Base-by-base conservation (phyloP, 1,284 basidiomycete species). In the Earliella scabrosa region DNA sequence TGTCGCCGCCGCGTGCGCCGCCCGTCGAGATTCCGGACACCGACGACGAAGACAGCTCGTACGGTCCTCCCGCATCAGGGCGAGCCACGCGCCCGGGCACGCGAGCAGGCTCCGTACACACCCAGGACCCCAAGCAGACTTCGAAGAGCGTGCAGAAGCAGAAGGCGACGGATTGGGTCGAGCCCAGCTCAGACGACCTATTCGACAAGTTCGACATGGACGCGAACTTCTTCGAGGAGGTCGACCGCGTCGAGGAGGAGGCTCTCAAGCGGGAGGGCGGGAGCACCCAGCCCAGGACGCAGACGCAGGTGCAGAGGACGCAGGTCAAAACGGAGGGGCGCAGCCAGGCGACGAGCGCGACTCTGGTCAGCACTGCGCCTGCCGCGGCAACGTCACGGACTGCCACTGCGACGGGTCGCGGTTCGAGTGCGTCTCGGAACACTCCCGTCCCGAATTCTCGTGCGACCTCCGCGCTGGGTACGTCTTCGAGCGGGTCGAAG, bases 161-260 rank as follows among this genome's bases (percentile, higher is more conserved):
- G 38, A 46, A 58, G 40, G 50, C 45, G n/a, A 43, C 18, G 8
- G 20, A 18, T 3, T 44, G 24, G 52, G 52, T 45, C 18, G 65
- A 63, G 47, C 45, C 61, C 35, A 66, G 67, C 61, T 70, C 71
- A 36, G 67, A 71, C 29, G 56, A 62, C 49, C 71, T 72, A 16
- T 69, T 72, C 50, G 73, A 63, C 41, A 69, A 70, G 24, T 68
- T 74, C 41, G 73, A 70, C n/a, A 60, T 75, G 49, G 73, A 77
- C 54, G 71, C 71, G 4, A 71, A 63, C 21, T 71, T 79, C 54
- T 60, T 79, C 24, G 71, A 71, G 50, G 71, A 70, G 29, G 44
- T 75, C 16, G 69, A 75, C 54, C 69, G 74, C 59, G 69, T 68
- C 2, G 79, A 80, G 60, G 63, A 72, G 50, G 67, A 70, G 49